phyloP scores from a whole-genome alignment of 768 basidiomycete species.

The Mycena filopes region DNA sequence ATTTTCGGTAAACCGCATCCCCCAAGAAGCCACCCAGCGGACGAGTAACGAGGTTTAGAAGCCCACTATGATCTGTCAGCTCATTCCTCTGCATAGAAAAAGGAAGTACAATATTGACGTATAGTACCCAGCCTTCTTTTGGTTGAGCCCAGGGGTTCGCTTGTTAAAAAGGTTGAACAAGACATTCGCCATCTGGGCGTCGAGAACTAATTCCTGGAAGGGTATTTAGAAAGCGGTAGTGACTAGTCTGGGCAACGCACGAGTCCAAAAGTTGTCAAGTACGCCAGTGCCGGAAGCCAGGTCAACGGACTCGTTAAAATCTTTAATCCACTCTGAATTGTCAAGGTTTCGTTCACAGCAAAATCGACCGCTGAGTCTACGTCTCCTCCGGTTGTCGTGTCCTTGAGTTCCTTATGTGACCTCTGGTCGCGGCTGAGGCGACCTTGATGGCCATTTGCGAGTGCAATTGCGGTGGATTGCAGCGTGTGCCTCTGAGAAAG shows the following conservation, averaged over 20 bases:
- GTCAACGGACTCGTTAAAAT: conserved; percentile 57
- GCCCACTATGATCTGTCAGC: conserved; percentile 44
- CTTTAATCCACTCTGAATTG: conserved; percentile 40
- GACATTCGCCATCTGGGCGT: conserved; percentile 61
- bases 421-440: conserved; percentile 37
- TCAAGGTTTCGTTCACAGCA: conserved; percentile 58
- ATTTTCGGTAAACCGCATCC: conserved; percentile 55
- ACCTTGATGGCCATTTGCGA: conserved; percentile 32
- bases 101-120: conserved; percentile 42
- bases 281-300: conserved; percentile 65
- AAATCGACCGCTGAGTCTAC: conserved; percentile 50
- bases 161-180: conserved; percentile 52
- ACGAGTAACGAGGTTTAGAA: conserved; percentile 63
- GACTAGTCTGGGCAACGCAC: not conserved
- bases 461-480: conserved; percentile 40
- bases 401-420: conserved; percentile 33
- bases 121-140: conserved; percentile 64
- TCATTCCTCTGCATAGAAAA: not conserved
- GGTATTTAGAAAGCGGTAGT: too few species aligned
- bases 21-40: conserved; percentile 61
- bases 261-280: conserved; percentile 66
- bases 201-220: conserved; percentile 63
- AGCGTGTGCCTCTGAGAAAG: conserved; percentile 54
- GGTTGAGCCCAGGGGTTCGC: conserved; percentile 50
- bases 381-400: conserved; percentile 41